A percentile compares a stretch with the other conserved stretches of the same genome.
These are phyloP conservation scores for Chaetomium olivaceum DNA, from an alignment of 2,329 filamentous ascomycete species.

Conservation along the genomic window DNA sequence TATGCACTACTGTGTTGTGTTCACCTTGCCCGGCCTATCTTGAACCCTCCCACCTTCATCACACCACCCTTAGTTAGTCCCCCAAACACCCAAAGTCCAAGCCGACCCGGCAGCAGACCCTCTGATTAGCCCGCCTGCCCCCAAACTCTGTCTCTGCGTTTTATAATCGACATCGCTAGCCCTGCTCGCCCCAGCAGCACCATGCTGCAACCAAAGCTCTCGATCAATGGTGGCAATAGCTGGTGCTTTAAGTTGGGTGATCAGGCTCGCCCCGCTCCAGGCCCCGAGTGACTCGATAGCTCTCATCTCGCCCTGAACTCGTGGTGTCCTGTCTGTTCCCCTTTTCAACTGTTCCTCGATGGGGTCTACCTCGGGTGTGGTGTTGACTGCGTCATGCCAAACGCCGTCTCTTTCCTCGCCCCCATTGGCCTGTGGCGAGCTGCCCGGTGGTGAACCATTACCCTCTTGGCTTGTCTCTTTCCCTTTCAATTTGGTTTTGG, in stretches of 20 bases:
- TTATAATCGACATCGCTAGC: constrained; percentile 61
- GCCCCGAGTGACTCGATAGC: constrained; percentile 69
- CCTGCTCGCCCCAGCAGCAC: constrained; percentile 60
- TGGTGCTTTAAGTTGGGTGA: constrained; percentile 67
- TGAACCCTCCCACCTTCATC: neutral
- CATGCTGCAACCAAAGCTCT: constrained; percentile 70
- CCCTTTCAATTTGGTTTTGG: constrained; percentile 47
- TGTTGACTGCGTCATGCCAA: constrained; percentile 47
- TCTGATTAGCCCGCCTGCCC: constrained; percentile 52
- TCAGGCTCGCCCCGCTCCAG: constrained; percentile 73
- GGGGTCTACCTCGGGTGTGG: constrained; percentile 53
- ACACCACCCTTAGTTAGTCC: constrained; percentile 43
- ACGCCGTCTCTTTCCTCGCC: constrained; percentile 39
- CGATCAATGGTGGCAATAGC: constrained; percentile 70
- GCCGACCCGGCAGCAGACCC: constrained; percentile 44
- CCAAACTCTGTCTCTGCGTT: constrained; percentile 64
- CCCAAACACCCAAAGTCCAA: constrained; percentile 67
- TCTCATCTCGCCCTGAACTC: constrained; percentile 60
- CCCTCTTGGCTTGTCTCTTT: constrained; percentile 34
- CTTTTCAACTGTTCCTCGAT: constrained; percentile 60
- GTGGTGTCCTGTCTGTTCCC: constrained; percentile 43
- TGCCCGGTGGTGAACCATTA: constrained; percentile 29
- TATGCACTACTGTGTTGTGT: neutral
- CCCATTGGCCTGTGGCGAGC: constrained; percentile 20
- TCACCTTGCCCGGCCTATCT: neutral